Percentiles rank a stretch among this genome's conserved stretches.
These are phyloP conservation scores for Kockiozyma suomiensis DNA, from an alignment of 805 yeast genomes.

Conservation along the genomic window DNA sequence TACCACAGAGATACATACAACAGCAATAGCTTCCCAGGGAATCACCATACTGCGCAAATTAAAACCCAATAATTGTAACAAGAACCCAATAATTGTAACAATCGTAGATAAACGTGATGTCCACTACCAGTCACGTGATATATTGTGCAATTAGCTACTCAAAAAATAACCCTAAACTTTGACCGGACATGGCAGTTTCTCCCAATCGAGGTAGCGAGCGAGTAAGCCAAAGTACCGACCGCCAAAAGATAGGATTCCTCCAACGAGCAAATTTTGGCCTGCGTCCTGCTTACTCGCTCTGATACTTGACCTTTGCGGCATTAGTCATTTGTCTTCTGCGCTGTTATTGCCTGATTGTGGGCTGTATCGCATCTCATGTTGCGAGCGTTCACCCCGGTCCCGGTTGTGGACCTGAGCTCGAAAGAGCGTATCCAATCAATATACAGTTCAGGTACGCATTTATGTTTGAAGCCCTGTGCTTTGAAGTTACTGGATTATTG, in stretches of 20 bases:
- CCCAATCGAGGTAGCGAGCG: not conserved
- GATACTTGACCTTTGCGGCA: too few species aligned
- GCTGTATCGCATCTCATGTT: slow-evolving; percentile 9
- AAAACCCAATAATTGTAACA: not conserved
- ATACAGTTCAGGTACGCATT: slow-evolving; percentile 16
- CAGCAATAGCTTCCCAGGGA: slow-evolving; percentile 1
- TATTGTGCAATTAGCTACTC: not conserved
- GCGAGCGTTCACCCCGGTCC: slow-evolving; percentile 27
- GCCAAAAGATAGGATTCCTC: too few species aligned
- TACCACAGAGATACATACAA: not conserved
- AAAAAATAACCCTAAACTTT: not conserved
- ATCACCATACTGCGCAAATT: slow-evolving; percentile 2
- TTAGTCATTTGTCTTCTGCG: too few species aligned
- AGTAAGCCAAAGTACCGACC: too few species aligned
- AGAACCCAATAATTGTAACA: not conserved
- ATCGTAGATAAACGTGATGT: not conserved
- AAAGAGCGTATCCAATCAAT: slow-evolving; percentile 28
- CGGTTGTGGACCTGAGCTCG: slow-evolving; percentile 29
- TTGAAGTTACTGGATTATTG: not conserved
- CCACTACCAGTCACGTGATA: slow-evolving; percentile 13
- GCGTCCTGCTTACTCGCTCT: too few species aligned
- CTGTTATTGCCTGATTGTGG: not conserved
- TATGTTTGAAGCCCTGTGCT: not conserved
- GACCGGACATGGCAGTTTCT: not conserved
- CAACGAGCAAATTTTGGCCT: too few species aligned